phyloP scores from a whole-genome alignment of 768 basidiomycete genomes.

The Agrocybe chaxingu region DNA sequence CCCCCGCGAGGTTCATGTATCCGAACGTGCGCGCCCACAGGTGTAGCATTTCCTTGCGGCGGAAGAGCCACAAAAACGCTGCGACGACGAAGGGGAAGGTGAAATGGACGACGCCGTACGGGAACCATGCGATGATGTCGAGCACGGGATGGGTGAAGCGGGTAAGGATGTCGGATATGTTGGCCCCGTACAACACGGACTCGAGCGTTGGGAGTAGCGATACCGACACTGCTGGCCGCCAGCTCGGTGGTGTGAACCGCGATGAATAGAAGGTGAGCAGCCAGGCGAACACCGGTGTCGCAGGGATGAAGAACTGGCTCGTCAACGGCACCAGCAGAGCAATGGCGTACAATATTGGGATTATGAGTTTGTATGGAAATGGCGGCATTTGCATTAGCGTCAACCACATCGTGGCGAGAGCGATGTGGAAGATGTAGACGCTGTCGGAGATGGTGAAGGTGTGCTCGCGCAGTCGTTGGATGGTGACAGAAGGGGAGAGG shows the following conservation, averaged over 20 bases:
- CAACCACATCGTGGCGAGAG: conserved; percentile 69
- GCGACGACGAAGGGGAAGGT: conserved; percentile 83
- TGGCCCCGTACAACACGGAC: conserved; percentile 93
- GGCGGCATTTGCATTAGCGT: conserved; percentile 65
- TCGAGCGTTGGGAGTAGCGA: conserved; percentile 93
- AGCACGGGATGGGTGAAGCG: conserved; percentile 90
- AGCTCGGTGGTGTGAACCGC: conserved; percentile 73
- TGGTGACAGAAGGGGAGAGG: conserved; percentile 63
- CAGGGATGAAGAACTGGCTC: conserved; percentile 87
- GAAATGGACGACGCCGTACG: conserved; percentile 96
- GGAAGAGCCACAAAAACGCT: conserved; percentile 85
- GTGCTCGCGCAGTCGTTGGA: conserved; percentile 56
- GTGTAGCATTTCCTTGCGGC: conserved; percentile 73
- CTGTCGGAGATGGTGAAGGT: conserved; percentile 53
- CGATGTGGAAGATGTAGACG: conserved; percentile 62
- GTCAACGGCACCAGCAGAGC: conserved; percentile 83
- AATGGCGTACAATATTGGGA: conserved; percentile 67
- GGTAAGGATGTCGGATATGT: conserved; percentile 96
- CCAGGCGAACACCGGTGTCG: conserved; percentile 83
- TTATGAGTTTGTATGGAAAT: conserved; percentile 71
- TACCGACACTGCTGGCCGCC: conserved; percentile 85
- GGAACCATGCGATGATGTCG: conserved; percentile 93
- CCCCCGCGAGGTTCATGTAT: conserved; percentile 88
- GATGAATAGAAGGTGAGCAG: conserved; percentile 85
- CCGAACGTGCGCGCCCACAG: conserved; percentile 88